Base-by-base conservation (phyloP, 2,329 filamentous ascomycete genomes). In the Cytospora chrysosperma region DNA sequence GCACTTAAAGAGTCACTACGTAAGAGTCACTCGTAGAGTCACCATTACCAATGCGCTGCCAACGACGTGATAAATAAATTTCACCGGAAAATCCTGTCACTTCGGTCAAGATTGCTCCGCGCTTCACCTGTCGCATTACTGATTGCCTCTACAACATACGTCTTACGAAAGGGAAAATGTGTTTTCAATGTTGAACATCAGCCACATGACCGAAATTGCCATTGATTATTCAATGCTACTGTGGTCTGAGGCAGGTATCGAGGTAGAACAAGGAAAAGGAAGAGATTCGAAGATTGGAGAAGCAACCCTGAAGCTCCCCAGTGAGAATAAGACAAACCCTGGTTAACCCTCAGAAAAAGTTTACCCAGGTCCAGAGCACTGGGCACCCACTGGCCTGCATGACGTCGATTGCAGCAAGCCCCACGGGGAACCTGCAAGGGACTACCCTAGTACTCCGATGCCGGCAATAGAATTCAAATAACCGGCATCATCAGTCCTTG, bases 351-450 rank as follows among this genome's bases (percentile, higher is more conserved):
- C 13, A 19, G 49, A 27, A 61, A 24, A n/a, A 61, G 34, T 40
- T 34, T 40, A 26, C 30, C 59, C 51, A 61, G 47, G 54, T 47
- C 17, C 40, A 28, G 40, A 51, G 40, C 58, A 53, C 49, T 60
- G 58, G 34, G 26, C 34, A 32, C n/a, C 26, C 10, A 50, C 34
- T 21, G 47, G 24, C 12, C 30, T 60, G 54, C 53, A 62, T 62
- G 60, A 62, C 60, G 59, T 62, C 53, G 53, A 19, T 26, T 30
- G 24, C 27, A 53, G 47, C 54, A 21, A 59, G 54, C 61, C 61
- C 61, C 61, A 62, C 61, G 61, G 61, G 61, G 61, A 62, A 62
- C 49, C 54, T 56, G 24, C 43, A 49, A 49, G 26, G 58, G 43
- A 47, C n/a, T n/a, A 47, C 43, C 9, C 43, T 47, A n/a, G 10